A percentile compares a stretch with the other conserved stretches of the same genome.
Evolutionary conservation across 108 stramenopile genomes (phyloP).

Genomic region (Phaeodactylum tricornutum): DNA sequence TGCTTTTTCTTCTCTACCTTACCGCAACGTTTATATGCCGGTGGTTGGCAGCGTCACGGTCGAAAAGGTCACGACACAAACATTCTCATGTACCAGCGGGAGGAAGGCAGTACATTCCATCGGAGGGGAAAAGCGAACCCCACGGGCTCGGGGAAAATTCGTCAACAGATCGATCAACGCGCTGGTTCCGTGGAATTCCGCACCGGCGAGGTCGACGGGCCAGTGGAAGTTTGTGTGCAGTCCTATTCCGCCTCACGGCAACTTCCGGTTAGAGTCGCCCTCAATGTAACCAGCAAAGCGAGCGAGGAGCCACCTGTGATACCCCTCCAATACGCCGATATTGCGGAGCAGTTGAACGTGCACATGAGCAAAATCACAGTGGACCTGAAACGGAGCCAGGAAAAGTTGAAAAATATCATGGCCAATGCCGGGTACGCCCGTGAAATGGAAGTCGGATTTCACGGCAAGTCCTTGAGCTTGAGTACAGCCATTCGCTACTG

Average conservation of each 20-base stretch:
- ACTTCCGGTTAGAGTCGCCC: background rate
- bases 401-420: slow-evolving; percentile 1
- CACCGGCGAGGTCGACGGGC: slow-evolving; percentile 1
- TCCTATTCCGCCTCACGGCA: background rate
- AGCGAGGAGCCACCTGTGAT: background rate
- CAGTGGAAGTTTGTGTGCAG: slow-evolving; percentile 8
- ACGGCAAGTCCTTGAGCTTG: background rate
- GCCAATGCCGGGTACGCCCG: background rate
- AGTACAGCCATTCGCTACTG: slow-evolving; percentile 4
- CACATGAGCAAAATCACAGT: slow-evolving; percentile 1
- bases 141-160: slow-evolving; percentile 1
- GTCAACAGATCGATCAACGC: slow-evolving; percentile 1
- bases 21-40: too few species aligned
- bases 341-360: background rate
- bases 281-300: background rate
- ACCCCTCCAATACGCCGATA: background rate
- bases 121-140: background rate
- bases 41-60: too few species aligned
- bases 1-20: background rate
- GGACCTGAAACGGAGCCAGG: slow-evolving; percentile 2
- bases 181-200: slow-evolving; percentile 1
- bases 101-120: background rate
- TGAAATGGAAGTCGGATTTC: background rate
- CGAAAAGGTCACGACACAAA: background rate
- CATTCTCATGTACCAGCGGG: background rate